Conservation (phyloP, 176 grass and related monocot species). For the Zoysia japonica region DNA sequence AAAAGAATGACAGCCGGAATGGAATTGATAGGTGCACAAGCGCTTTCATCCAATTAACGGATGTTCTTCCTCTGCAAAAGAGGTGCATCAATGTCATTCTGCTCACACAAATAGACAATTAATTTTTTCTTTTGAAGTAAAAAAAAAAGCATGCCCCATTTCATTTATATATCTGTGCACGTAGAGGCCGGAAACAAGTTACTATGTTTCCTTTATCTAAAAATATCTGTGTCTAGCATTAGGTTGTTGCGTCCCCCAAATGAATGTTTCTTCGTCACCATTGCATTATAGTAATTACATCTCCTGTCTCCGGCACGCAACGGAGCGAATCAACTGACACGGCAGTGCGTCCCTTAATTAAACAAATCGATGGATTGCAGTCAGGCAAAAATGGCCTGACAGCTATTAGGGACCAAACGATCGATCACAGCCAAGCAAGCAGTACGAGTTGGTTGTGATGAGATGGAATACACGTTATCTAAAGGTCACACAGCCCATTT, state of each 20-base stretch:
- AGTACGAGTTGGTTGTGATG: not conserved
- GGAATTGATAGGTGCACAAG: not conserved
- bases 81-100: not conserved
- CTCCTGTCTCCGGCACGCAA: not conserved
- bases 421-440: constrained; percentile 23
- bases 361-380: constrained; percentile 29
- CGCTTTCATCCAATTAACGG: not conserved
- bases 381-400: not conserved
- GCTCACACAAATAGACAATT: not conserved
- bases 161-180: not conserved
- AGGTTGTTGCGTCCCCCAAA: not conserved
- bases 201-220: too few species aligned
- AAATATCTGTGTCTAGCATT: not conserved
- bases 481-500: not conserved
- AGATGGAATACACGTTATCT: not conserved
- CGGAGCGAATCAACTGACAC: not conserved
- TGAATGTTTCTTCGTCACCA: not conserved
- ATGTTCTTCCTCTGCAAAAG: not conserved
- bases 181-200: too few species aligned
- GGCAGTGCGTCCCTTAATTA: constrained; percentile 35
- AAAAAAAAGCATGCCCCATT: not conserved
- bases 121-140: not conserved
- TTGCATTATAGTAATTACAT: not conserved
- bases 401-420: constrained; percentile 22
- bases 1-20: too few species aligned